Percentiles rank a stretch among this genome's conserved stretches.
Conservation (phyloP, 495 filamentous ascomycete species). For the Elaphomyces granulatus region DNA sequence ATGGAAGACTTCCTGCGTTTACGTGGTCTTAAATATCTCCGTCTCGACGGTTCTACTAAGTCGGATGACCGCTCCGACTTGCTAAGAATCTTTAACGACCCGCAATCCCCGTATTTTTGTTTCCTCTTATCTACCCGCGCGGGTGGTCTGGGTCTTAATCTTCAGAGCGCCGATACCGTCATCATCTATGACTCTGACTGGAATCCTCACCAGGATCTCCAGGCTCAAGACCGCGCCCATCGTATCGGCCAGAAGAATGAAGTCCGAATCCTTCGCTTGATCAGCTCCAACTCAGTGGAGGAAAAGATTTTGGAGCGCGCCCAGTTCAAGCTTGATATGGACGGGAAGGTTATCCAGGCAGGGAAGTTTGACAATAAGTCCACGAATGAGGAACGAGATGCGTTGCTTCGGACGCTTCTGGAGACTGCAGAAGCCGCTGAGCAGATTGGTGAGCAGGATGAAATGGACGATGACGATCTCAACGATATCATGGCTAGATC, state of each 20-base stretch:
- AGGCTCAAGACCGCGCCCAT: constrained; percentile 98
- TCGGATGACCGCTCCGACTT: constrained; percentile 92
- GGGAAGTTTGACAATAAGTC: constrained; percentile 99
- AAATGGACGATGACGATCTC: constrained; percentile 95
- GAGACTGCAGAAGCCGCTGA: constrained; percentile 83
- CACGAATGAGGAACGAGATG: constrained; percentile 94
- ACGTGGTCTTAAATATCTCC: constrained; percentile 67
- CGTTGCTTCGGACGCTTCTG: constrained; percentile 78
- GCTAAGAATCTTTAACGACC: constrained; percentile 75
- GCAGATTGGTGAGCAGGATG: constrained; percentile 59
- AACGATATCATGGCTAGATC: constrained; percentile 75
- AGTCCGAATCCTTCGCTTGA: constrained; percentile 87
- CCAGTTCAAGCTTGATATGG: constrained; percentile 96
- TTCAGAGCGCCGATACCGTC: constrained; percentile 96
- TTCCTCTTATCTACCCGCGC: constrained; percentile 98
- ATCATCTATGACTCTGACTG: constrained; percentile 99
- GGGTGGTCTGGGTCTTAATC: constrained; percentile 89
- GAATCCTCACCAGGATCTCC: constrained; percentile 98
- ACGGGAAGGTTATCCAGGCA: constrained; percentile 97
- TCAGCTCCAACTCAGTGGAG: constrained; percentile 92
- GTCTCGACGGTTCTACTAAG: constrained; percentile 91
- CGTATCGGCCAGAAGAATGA: constrained; percentile 99
- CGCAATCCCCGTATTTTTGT: constrained; percentile 84
- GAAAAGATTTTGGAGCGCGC: constrained; percentile 97
- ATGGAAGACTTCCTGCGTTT: constrained; percentile 97